Base-by-base conservation (phyloP, 257 asterid genomes). In the Solanum dulcamara region DNA sequence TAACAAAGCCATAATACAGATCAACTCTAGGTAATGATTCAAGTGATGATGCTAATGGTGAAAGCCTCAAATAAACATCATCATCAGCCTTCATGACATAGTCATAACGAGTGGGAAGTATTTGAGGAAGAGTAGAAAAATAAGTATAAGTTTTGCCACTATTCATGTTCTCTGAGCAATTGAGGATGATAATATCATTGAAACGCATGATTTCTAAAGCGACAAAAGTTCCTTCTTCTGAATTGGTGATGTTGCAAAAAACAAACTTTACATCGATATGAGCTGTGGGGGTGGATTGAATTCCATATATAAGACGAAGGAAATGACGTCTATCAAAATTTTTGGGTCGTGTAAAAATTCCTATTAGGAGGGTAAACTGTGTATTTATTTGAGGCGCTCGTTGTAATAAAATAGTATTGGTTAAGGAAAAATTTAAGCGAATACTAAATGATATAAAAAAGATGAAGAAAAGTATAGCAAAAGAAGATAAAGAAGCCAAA, bases 1-100 rank as follows among this genome's bases (percentile, higher is more conserved):
- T 92, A 20, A 93, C 96, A 86, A 92, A 95, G 0, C 98, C 98
- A 57, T 92, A 93, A 90, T 92, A 95, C 64, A 91, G 24, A 81
- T 95, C 98, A 2, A 40, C 57, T 67, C 97, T 90, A 6, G 98
- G 94, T 48, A 92, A 10, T 9, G 92, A 83, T 59, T 83, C 30
- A 14, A 95, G 90, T 15, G 97, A 93, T 80, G 75, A 44, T 9
- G 95, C 92, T 84, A 93, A 60, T 0, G 93, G 93, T 33, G 85
- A 85, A 0, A 93, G 89, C 88, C 98, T 82, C 81, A 95, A 35
- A 88, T 85, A 93, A n/a, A 91, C 92, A 84, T 93, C 98, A 37
- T 95, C 98, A 57, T 95, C 98, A 0, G 97, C 93, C 88, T 95
- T 95, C 98, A 95, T 93, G 77, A 95, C 91, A 42, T 95, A 93